Conservation (phyloP, 805 yeast genomes). For the Kregervanrija pseudodelftensis region DNA sequence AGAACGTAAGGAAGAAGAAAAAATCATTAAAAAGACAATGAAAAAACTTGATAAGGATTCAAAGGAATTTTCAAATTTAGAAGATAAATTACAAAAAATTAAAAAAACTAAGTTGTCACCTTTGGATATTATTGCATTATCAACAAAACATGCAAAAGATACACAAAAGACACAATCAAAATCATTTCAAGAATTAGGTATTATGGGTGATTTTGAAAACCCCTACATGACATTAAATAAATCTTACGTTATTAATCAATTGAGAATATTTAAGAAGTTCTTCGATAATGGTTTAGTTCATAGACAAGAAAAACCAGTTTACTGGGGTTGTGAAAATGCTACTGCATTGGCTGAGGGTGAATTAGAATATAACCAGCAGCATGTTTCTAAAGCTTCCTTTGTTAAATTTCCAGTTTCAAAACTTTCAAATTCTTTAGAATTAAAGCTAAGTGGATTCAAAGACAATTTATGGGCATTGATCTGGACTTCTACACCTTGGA, state of each 20-base stretch:
- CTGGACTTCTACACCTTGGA: conserved; percentile 99
- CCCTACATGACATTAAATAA: conserved; percentile 70
- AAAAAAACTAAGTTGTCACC: conserved; percentile 28
- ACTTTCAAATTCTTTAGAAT: conserved; percentile 17
- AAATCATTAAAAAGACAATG: conserved; percentile 21
- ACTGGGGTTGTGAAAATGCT: conserved; percentile 91
- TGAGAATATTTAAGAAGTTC: conserved; percentile 60
- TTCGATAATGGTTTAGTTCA: conserved; percentile 61
- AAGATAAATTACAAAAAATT: conserved; percentile 5
- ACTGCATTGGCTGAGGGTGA: conserved; percentile 98
- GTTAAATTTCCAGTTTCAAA: conserved; percentile 54
- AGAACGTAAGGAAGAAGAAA: conserved; percentile 22
- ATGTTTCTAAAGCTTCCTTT: conserved; percentile 60
- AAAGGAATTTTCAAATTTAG: conserved; percentile 4
- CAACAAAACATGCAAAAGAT: conserved; percentile 59
- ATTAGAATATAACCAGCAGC: conserved; percentile 73
- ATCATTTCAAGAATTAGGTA: conserved; percentile 63
- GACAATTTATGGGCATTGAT: conserved; percentile 39
- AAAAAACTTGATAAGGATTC: conserved; percentile 12
- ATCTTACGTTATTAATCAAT: conserved; percentile 67
- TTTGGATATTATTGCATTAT: conserved; percentile 55
- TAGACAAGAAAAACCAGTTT: conserved; percentile 90
- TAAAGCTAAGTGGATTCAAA: conserved; percentile 5
- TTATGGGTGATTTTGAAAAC: conserved; percentile 75
- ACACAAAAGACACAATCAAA: conserved; percentile 58